Base-by-base conservation (phyloP, 441 rosid genomes). In the Populus hybrid region DNA sequence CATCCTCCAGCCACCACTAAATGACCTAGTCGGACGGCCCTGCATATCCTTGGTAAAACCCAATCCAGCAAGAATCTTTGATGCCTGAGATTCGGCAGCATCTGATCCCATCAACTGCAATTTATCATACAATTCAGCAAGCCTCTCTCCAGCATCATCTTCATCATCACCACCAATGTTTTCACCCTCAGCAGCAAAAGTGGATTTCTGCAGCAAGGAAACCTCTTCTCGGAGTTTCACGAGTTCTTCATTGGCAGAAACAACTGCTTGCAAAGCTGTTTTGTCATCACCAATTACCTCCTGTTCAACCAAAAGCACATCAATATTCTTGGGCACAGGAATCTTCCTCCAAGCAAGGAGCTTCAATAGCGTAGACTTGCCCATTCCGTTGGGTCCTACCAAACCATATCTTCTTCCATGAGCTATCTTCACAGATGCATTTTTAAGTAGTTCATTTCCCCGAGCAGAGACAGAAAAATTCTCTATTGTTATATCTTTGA, bases 1-100 rank as follows among this genome's bases (percentile, higher is more conserved):
- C 69, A 66, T 66, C 69, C 69, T 66, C 69, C 69, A 66, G 18
- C 69, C 69, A 66, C 69, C 69, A 66, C 34, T 23, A 66, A 66
- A 66, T 23, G 32, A 24, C 34, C 69, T 28, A 10, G 69, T 66
- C 1, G 32, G 32, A 23, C 18, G 32, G 10, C 16, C 69, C 34
- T 66, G 69, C 69, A 23, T 28, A 3, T 23, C 34, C 69, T 66
- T 66, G 35, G 34, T 66, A 24, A 66, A 66, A 23, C 69, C 69
- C 14, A 66, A 26, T n/a, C 69, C 69, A 6, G 32, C 32, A 24
- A 66, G 34, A 24, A 66, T 66, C 69, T 66, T 26, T n/a, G 69
- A 24, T 8, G 69, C 34, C 32, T 26, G 69, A 24, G 32, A 9
- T 24, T 66, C 69, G 35, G 69, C 69, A 24, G 69, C 34, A 23